Conservation (phyloP, 306 rosid genomes). For the Citrullus mucosospermus region DNA sequence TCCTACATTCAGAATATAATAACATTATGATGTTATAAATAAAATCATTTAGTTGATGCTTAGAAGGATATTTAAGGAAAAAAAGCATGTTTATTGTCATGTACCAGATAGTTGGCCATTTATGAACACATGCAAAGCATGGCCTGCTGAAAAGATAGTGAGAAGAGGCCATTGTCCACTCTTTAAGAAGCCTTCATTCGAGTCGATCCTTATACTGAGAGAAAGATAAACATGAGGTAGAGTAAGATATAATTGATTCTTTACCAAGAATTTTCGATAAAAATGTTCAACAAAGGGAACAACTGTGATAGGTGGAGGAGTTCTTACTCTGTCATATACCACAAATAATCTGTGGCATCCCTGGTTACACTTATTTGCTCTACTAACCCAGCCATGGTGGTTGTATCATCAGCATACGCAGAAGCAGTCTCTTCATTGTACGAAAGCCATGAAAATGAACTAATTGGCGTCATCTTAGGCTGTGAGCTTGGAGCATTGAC, state of each 20-base stretch:
- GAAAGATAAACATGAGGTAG: neutral
- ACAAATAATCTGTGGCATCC: conserved; percentile 80
- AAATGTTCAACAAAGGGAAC: neutral
- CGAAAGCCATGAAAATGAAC: conserved; percentile 55
- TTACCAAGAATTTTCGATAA: neutral
- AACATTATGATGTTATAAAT: conserved; percentile 1
- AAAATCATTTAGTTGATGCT: conserved; percentile 3
- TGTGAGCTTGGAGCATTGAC: conserved; percentile 35
- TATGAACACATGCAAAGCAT: conserved; percentile 78
- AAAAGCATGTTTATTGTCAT: conserved; percentile 2
- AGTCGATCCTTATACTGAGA: conserved; percentile 57
- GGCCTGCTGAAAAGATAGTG: conserved; percentile 76
- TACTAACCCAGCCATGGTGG: conserved; percentile 40
- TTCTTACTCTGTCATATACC: conserved; percentile 98
- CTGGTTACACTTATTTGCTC: conserved; percentile 70
- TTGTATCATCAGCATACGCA: conserved; percentile 29
- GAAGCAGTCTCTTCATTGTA: conserved; percentile 65
- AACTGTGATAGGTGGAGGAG: conserved; percentile 2
- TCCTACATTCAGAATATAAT: conserved; percentile 35
- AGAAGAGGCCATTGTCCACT: conserved; percentile 56
- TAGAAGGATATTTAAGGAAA: neutral
- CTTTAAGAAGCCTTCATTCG: conserved; percentile 58
- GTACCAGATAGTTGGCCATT: conserved; percentile 83
- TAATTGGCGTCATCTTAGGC: conserved; percentile 44
- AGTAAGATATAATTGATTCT: neutral